Conservation (phyloP, 345 rosid species). For the Aquilaria yunnanensis region DNA sequence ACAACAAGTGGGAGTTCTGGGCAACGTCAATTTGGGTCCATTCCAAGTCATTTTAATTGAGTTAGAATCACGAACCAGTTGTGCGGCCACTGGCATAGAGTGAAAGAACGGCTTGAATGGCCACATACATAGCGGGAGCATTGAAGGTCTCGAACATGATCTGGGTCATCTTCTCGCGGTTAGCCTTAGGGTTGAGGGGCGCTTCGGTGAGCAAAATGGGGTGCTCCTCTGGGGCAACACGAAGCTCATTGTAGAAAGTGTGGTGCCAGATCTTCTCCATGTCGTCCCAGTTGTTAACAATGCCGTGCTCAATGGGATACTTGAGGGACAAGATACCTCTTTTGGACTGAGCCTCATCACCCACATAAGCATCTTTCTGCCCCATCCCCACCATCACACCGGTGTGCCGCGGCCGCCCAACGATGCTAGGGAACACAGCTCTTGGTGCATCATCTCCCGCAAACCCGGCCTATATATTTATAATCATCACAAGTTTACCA, state of each 20-base stretch:
- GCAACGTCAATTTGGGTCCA: not conserved
- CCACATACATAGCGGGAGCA: too few species aligned
- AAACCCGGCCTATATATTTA: conserved; percentile 33
- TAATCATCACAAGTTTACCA: too few species aligned
- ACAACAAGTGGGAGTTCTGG: not conserved
- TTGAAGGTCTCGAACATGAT: too few species aligned
- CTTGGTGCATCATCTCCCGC: conserved; percentile 52
- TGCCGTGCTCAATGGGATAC: conserved; percentile 44
- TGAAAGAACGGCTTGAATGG: not conserved
- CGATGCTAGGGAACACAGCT: conserved; percentile 45
- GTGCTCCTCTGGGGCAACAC: conserved; percentile 46
- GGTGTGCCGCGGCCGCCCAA: conserved; percentile 26
- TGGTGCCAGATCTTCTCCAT: too few species aligned
- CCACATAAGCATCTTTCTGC: conserved; percentile 3
- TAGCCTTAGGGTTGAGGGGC: conserved; percentile 28
- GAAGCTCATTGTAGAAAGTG: conserved; percentile 20
- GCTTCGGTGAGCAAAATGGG: conserved; percentile 41
- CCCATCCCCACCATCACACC: conserved; percentile 41
- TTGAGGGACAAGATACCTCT: conserved; percentile 43
- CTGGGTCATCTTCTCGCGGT: conserved; percentile 9
- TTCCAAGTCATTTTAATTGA: not conserved
- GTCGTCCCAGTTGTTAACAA: conserved; percentile 46
- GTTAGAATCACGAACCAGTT: conserved; percentile 8
- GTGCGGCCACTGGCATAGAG: conserved; percentile 21
- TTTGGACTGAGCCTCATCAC: conserved; percentile 41